These are phyloP conservation scores for Pleurotus tuoliensis DNA, from an alignment of 768 basidiomycete species.

Conservation along the genomic window DNA sequence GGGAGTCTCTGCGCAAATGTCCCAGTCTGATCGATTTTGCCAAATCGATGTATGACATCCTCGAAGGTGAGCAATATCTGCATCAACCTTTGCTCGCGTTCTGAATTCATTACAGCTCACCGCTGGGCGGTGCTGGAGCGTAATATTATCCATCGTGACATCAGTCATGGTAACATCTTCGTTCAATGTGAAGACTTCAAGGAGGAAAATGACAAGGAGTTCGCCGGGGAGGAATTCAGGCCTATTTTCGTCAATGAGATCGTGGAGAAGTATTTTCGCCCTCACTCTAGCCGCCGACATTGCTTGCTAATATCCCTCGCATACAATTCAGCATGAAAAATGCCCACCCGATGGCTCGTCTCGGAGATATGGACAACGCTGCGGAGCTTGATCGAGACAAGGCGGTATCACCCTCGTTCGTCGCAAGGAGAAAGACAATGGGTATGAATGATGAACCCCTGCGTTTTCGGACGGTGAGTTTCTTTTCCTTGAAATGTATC, in stretches of 20 bases:
- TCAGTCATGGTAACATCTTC: neutral
- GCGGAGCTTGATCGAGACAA: too few relatives aligned
- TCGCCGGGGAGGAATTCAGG: neutral
- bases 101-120: neutral
- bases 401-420: too few relatives aligned
- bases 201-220: neutral
- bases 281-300: neutral
- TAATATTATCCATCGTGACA: neutral
- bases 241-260: slow-evolving; percentile 4
- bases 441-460: too few relatives aligned
- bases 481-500: too few relatives aligned
- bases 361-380: neutral
- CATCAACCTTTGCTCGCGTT: neutral
- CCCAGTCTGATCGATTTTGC: neutral
- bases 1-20: neutral
- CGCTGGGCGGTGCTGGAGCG: neutral
- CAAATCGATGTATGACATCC: neutral
- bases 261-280: neutral
- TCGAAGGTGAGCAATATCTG: neutral
- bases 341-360: neutral
- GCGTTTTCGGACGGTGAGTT: too few relatives aligned
- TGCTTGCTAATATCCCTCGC: neutral
- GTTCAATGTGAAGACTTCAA: neutral
- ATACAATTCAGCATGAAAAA: too few relatives aligned
- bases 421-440: too few relatives aligned